These are phyloP conservation scores for Aspergillus nanangensis DNA, from an alignment of 495 filamentous ascomycete genomes.

Conservation along the genomic window DNA sequence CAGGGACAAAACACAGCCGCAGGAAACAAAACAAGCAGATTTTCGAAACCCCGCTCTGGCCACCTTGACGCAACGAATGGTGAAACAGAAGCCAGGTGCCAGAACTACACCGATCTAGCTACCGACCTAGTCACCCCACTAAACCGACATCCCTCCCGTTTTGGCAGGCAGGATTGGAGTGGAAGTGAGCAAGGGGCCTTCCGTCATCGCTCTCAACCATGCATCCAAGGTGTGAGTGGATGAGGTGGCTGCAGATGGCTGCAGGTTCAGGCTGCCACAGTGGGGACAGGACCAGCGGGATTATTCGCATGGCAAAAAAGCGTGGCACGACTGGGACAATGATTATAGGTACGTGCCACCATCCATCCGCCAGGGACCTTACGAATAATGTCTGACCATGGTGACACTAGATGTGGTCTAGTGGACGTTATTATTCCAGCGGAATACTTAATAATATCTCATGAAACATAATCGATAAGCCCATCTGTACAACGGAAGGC, in stretches of 20 bases:
- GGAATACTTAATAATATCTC: too few species aligned
- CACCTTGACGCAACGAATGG: too few species aligned
- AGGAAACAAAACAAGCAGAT: too few species aligned
- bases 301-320: background rate
- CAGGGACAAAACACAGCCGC: too few species aligned
- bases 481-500: too few species aligned
- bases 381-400: background rate
- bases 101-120: too few species aligned
- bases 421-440: too few species aligned
- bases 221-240: background rate
- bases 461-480: too few species aligned
- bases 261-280: background rate
- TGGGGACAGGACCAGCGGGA: conserved; percentile 7
- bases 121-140: too few species aligned
- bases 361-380: background rate
- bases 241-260: conserved; percentile 3
- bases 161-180: background rate
- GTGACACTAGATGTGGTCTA: background rate
- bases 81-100: conserved; percentile 5
- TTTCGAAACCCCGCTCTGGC: too few species aligned
- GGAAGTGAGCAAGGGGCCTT: too few species aligned
- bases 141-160: background rate
- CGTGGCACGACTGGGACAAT: background rate
- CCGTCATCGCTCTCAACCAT: background rate
- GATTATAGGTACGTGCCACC: background rate